phyloP scores from a whole-genome alignment of 306 rosid genomes.

The Morella rubra region DNA sequence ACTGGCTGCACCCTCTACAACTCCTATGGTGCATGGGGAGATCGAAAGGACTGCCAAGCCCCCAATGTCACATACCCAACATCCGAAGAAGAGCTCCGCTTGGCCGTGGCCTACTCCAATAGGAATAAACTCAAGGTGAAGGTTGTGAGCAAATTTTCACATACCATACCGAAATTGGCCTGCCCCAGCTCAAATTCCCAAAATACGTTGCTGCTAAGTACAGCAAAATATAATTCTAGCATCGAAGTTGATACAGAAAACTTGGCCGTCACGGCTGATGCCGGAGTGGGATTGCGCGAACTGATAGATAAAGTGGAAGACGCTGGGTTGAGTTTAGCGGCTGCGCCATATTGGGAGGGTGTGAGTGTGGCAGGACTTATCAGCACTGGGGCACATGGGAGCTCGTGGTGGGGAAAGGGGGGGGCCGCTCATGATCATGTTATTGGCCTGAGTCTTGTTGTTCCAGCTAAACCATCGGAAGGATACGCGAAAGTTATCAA shows the following conservation, averaged over 20 bases:
- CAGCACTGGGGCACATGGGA: conserved; percentile 50
- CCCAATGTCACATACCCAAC: conserved; percentile 47
- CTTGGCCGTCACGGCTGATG: conserved; percentile 31
- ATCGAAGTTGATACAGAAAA: conserved; percentile 27
- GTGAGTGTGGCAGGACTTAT: conserved; percentile 44
- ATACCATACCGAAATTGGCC: conserved; percentile 60
- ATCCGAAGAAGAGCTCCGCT: conserved; percentile 52
- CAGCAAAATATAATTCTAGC: conserved; percentile 11
- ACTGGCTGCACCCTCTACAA: conserved; percentile 60
- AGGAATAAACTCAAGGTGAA: conserved; percentile 51
- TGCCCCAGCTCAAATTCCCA: conserved; percentile 41
- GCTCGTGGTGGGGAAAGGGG: conserved; percentile 69
- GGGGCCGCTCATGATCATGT: conserved; percentile 75
- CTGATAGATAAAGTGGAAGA: conserved; percentile 38
- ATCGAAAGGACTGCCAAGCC: conserved; percentile 48
- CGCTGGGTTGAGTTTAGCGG: conserved; percentile 41
- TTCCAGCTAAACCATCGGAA: conserved; percentile 52
- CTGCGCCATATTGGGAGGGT: conserved; percentile 53
- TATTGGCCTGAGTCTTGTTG: conserved; percentile 47
- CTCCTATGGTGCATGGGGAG: conserved; percentile 72
- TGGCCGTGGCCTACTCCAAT: conserved; percentile 50
- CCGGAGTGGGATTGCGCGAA: conserved; percentile 38
- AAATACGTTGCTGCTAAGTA: conserved; percentile 30
- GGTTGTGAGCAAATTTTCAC: conserved; percentile 59
- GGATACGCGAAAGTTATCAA: conserved; percentile 60